Evolutionary conservation across 257 asterid species (phyloP).

Genomic region (Gentiana dahurica): DNA sequence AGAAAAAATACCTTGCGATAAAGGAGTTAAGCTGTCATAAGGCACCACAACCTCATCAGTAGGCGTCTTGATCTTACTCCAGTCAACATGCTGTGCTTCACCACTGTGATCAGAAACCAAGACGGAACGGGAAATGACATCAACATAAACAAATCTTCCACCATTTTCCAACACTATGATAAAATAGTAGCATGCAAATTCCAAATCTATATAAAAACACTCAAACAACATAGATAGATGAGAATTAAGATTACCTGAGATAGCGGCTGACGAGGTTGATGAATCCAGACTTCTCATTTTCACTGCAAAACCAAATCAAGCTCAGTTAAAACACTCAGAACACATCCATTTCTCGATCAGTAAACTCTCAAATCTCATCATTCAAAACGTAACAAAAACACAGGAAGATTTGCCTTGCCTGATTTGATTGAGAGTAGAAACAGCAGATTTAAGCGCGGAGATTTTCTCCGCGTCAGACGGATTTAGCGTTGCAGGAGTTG

Average conservation of each 20-base stretch:
- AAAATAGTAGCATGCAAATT: background rate
- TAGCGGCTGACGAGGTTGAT: conserved; percentile 53
- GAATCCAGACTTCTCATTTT: conserved; percentile 62
- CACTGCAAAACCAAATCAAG: conserved; percentile 34
- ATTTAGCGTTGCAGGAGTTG: conserved; percentile 32
- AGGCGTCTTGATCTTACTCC: conserved; percentile 43
- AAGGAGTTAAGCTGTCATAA: conserved; percentile 63
- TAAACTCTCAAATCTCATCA: background rate
- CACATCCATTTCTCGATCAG: background rate
- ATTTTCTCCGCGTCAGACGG: conserved; percentile 57
- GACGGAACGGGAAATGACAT: background rate
- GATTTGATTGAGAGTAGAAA: conserved; percentile 60
- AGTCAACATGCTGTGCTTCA: conserved; percentile 31
- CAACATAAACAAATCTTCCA: background rate
- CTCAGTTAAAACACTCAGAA: conserved; percentile 5
- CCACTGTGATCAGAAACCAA: conserved; percentile 21
- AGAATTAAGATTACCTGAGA: conserved; percentile 45
- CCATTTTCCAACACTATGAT: background rate
- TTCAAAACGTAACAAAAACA: background rate
- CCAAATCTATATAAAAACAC: background rate
- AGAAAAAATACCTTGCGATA: conserved; percentile 58
- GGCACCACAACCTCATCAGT: conserved; percentile 64
- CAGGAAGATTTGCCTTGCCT: conserved; percentile 22
- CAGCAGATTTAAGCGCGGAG: conserved; percentile 51
- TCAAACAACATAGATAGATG: background rate